Base-by-base conservation (phyloP, 2,329 filamentous ascomycete genomes). In the Arthrinium phaeospermum region DNA sequence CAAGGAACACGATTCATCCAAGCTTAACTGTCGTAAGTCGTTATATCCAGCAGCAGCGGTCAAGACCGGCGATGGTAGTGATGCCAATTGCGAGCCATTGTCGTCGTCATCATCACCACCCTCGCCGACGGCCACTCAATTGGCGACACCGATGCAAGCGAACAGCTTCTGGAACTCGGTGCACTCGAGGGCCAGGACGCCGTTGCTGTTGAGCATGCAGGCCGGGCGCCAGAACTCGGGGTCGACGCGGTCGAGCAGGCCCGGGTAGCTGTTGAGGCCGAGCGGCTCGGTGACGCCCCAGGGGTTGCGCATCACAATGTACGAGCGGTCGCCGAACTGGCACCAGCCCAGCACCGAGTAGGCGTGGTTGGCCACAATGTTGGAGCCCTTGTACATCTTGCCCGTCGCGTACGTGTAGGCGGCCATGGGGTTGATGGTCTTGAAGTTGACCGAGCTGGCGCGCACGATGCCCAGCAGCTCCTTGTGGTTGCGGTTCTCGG, bases 321-420 rank as follows among this genome's bases (percentile, higher is more conserved):
- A 85, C 75, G 83, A 82, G 30, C 82, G 77, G 71, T 80, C 77
- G 72, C 78, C 83, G 67, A 79, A 73, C 69, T 79, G 75, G 61
- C 79, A 78, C 77, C 80, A 83, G 19, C 82, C 82, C 24, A 84
- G 82, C 16, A 85, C 79, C 46, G 82, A 83, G 80, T 85, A 85
- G 70, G 83, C 84, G 76, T 85, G 83, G 80, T 85, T 85, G 72
- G 83, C 83, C 7, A 84, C 84, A 14, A 85, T 75, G 77, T 85
- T 85, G 79, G 79, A 79, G 70, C 84, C 83, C 72, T 80, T 78
- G 78, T 80, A 85, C 72, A 76, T 77, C 61, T 76, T 74, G 75
- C 79, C 80, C 4, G 82, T 81, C 68, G 83, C 82, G 74, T 83
- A 79, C 47, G 84, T 85, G 77, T 78, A 85, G 37, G 83, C 82